Evolutionary conservation across 768 basidiomycete species (phyloP), one percentile per base, ranked within the genome.

Genomic region (Coprinellus aureogranulatus): DNA sequence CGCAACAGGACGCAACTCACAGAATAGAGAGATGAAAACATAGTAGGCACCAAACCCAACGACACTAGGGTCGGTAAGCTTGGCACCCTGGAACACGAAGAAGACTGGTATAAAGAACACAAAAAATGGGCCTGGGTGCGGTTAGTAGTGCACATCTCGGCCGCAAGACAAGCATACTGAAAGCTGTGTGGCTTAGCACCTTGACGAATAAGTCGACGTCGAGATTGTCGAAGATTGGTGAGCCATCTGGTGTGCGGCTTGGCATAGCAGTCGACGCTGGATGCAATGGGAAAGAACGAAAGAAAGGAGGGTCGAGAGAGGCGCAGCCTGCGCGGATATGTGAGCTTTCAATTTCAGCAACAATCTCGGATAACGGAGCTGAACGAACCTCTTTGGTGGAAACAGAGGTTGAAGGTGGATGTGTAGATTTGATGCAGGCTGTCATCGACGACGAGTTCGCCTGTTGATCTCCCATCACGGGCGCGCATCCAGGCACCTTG

Each of bases 141-240:
- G 56, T 31, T 10, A 2, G 6, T 51, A 28, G 37, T 57, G n/a
- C 59, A 56, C 40, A 44, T 25, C 45, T 16, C 22, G 44, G 28
- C 27, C 34, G 46, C 40, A 11, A n/a, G 39, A 22, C 22, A 25
- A 71, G n/a, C 87, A 69, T 59, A 89, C 92, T 92, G 77, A 95
- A 90, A 26, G 77, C 76, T 1, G 94, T 95, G 67, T 89, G 82
- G 46, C 78, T 72, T 55, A 94, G 75, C 53, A 94, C 90, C 73
- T 90, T 92, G 62, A 91, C 73, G 52, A 93, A 70, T 55, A 91
- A 74, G 71, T 94, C 92, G 37, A 93, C 58, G 73, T 93, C 88
- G 58, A 93, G 72, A 58, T 73, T 75, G 70, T 92, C 91, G 65
- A 85, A 88, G 46, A 89, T 72, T 20, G 81, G 83, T 10, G 77